phyloP scores from a whole-genome alignment of 2,329 filamentous ascomycete genomes.

The Xylaria sp. region DNA sequence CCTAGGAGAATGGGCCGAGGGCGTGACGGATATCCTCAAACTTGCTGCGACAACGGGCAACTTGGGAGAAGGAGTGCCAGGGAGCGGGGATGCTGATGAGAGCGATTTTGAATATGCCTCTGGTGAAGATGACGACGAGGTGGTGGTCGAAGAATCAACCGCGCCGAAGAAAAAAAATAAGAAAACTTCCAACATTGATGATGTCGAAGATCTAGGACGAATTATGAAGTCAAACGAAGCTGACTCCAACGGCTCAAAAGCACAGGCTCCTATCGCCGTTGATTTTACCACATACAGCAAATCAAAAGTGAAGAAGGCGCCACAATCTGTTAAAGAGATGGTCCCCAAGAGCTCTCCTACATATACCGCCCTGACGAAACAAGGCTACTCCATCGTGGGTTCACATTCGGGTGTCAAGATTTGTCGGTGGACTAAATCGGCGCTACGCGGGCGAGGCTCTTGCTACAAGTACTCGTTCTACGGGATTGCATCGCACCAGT shows the following conservation, averaged over 20 bases:
- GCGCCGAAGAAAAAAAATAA: slow-evolving; percentile 48
- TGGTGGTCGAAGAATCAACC: slow-evolving; percentile 54
- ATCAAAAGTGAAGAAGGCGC: slow-evolving; percentile 52
- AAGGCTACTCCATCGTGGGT: slow-evolving; percentile 94
- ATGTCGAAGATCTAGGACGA: slow-evolving; percentile 82
- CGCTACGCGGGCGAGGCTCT: slow-evolving; percentile 87
- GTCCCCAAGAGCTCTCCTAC: slow-evolving; percentile 90
- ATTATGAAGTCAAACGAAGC: slow-evolving; percentile 59
- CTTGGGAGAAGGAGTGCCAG: slow-evolving; percentile 69
- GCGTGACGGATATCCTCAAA: slow-evolving; percentile 72
- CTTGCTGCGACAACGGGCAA: slow-evolving; percentile 65
- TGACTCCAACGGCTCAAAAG: slow-evolving; percentile 38
- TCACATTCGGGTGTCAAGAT: slow-evolving; percentile 97
- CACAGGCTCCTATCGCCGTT: slow-evolving; percentile 67
- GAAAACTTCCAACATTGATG: slow-evolving; percentile 62
- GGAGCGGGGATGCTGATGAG: slow-evolving; percentile 83
- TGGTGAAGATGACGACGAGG: slow-evolving; percentile 60
- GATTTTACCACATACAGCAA: slow-evolving; percentile 82
- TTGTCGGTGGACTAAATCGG: slow-evolving; percentile 98
- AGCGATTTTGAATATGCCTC: slow-evolving; percentile 77
- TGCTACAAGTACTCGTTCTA: slow-evolving; percentile 99
- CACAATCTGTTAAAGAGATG: slow-evolving; percentile 78
- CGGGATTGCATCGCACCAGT: slow-evolving; percentile 93
- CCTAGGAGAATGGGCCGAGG: slow-evolving; percentile 77
- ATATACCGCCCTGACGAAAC: slow-evolving; percentile 87